These are phyloP conservation scores for Candida buenavistaensis DNA, from an alignment of 1,139 yeast species.

Conservation along the genomic window DNA sequence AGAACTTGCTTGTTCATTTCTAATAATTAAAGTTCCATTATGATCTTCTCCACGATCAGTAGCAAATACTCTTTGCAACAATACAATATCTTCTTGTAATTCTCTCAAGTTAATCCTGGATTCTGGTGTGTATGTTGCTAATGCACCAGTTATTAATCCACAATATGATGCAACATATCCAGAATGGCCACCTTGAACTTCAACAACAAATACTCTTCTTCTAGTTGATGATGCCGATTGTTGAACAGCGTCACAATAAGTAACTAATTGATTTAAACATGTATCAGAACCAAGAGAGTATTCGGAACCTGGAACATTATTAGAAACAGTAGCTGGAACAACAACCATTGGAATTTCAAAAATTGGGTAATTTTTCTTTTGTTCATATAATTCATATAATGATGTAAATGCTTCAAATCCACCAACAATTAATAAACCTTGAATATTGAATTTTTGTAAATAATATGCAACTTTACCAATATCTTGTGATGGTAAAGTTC, in stretches of 20 bases:
- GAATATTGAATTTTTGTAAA: slow-evolving; percentile 79
- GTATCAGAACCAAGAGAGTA: slow-evolving; percentile 94
- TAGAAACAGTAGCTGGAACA: slow-evolving; percentile 94
- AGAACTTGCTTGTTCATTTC: slow-evolving; percentile 68
- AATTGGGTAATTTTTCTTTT: slow-evolving; percentile 76
- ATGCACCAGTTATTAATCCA: slow-evolving; percentile 90
- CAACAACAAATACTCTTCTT: slow-evolving; percentile 93
- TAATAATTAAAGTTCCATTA: slow-evolving; percentile 71
- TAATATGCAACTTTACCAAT: slow-evolving; percentile 87
- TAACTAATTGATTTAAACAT: slow-evolving; percentile 84
- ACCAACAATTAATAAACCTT: slow-evolving; percentile 88
- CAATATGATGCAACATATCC: slow-evolving; percentile 90
- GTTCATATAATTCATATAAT: slow-evolving; percentile 72
- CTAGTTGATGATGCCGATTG: slow-evolving; percentile 95
- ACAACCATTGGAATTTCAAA: slow-evolving; percentile 93
- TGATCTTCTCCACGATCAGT: slow-evolving; percentile 79
- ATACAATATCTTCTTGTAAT: slow-evolving; percentile 44
- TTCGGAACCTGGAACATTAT: slow-evolving; percentile 97
- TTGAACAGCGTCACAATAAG: slow-evolving; percentile 92
- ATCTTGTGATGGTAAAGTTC: slow-evolving; percentile 80
- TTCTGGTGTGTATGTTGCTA: slow-evolving; percentile 92
- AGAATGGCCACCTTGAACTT: slow-evolving; percentile 95
- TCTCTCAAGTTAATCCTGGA: slow-evolving; percentile 72
- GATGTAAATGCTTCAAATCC: slow-evolving; percentile 94
- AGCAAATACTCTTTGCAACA: slow-evolving; percentile 49